Conservation (phyloP, 2,329 filamentous ascomycete genomes). For the Colletotrichum trifolii region DNA sequence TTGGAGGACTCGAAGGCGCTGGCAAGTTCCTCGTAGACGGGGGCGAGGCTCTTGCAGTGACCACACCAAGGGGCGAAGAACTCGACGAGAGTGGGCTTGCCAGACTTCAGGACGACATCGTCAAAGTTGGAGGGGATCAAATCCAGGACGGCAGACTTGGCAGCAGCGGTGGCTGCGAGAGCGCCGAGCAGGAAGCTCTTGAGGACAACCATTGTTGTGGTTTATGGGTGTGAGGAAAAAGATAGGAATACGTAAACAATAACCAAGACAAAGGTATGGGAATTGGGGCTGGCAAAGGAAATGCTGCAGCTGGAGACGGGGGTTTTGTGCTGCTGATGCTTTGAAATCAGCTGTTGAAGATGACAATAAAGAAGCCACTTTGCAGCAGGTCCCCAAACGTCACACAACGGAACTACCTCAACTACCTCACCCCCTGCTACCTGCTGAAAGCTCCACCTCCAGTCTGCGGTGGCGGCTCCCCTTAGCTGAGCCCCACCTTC, state of each 20-base stretch:
- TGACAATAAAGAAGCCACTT: conserved; percentile 49
- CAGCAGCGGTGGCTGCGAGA: conserved; percentile 66
- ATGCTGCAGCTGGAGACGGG: conserved; percentile 7
- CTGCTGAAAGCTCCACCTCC: too few relatives aligned
- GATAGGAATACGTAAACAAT: neutral
- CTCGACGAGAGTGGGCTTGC: conserved; percentile 95
- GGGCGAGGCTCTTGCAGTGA: conserved; percentile 98
- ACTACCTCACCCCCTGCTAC: neutral
- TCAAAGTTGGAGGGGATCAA: conserved; percentile 94
- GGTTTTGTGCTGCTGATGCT: conserved; percentile 40
- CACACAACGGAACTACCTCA: conserved; percentile 26
- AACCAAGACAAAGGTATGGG: conserved; percentile 14
- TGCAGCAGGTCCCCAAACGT: conserved; percentile 40
- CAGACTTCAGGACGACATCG: conserved; percentile 85
- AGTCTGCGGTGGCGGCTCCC: too few relatives aligned
- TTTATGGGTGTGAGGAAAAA: conserved; percentile 3
- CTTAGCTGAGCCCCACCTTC: too few relatives aligned
- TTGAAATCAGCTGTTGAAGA: conserved; percentile 46
- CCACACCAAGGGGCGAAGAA: conserved; percentile 99
- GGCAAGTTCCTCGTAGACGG: conserved; percentile 92
- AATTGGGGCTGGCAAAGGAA: conserved; percentile 24
- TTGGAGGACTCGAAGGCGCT: conserved; percentile 76
- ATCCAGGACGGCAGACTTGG: conserved; percentile 88
- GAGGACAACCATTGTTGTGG: conserved; percentile 63
- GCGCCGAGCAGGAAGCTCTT: conserved; percentile 70